phyloP scores from a whole-genome alignment of 768 basidiomycete genomes.

The Mycena crocata region DNA sequence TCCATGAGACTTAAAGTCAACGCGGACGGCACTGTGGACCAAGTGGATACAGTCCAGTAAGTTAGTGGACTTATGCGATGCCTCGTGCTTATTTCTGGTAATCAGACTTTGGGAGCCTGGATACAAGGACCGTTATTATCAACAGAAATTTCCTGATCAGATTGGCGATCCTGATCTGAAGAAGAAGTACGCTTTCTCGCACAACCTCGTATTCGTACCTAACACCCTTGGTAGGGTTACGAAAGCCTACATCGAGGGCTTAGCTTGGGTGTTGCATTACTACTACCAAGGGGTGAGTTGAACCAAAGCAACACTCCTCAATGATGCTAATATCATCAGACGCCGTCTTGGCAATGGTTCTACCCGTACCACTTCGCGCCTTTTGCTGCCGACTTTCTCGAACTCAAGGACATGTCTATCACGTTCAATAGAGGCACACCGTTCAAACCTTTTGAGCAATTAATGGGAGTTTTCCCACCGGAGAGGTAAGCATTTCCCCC shows the following conservation, averaged over 20 bases:
- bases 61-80: conserved; percentile 42
- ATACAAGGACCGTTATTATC: conserved; percentile 95
- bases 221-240: conserved; percentile 67
- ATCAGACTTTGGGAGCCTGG: conserved; percentile 94
- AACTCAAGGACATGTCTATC: conserved; percentile 82
- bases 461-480: conserved; percentile 98
- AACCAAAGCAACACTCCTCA: neutral
- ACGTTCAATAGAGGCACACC: conserved; percentile 84
- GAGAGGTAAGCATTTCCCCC: conserved; percentile 68
- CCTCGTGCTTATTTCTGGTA: conserved; percentile 22
- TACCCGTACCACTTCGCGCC: conserved; percentile 99
- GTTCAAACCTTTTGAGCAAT: conserved; percentile 96
- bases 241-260: conserved; percentile 89
- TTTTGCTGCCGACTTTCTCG: conserved; percentile 93
- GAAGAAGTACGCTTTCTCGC: conserved; percentile 60
- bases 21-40: conserved; percentile 92
- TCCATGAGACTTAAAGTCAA: conserved; percentile 80
- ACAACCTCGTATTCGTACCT: neutral
- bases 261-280: conserved; percentile 96
- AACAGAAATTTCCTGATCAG: conserved; percentile 89
- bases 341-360: conserved; percentile 98
- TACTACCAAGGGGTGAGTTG: conserved; percentile 94
- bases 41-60: conserved; percentile 92
- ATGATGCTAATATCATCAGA: conserved; percentile 53
- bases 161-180: conserved; percentile 77